A percentile compares a stretch with the other conserved stretches of the same genome.
phyloP scores from a whole-genome alignment of 2,329 filamentous ascomycete genomes.

The Fusarium buxicola region DNA sequence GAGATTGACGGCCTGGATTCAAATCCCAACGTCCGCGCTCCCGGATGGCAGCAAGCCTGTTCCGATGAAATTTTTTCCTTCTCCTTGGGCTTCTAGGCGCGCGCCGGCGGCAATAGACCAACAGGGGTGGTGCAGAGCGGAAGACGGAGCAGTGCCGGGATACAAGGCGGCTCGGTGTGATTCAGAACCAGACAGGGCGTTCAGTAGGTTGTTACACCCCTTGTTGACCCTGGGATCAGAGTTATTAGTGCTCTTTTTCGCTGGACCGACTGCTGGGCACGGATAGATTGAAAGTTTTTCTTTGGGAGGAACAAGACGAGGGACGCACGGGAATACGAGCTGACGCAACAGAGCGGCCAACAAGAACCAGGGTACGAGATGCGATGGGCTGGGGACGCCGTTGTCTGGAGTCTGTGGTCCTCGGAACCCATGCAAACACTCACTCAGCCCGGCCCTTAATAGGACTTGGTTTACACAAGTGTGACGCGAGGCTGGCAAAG shows the following conservation, averaged over 20 bases:
- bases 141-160: constrained; percentile 13
- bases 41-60: constrained; percentile 44
- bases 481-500: constrained; percentile 40
- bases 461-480: constrained; percentile 34
- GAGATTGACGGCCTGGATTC: constrained; percentile 50
- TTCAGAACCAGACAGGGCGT: constrained; percentile 40
- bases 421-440: constrained; percentile 34
- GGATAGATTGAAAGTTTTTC: constrained; percentile 12
- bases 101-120: constrained; percentile 45
- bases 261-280: constrained; percentile 1
- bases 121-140: constrained; percentile 29
- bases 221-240: constrained; percentile 20
- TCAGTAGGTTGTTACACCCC: constrained; percentile 43
- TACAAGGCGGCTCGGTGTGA: constrained; percentile 45
- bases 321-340: constrained; percentile 44
- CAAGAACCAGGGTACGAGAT: constrained; percentile 25
- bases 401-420: constrained; percentile 30
- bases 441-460: constrained; percentile 34
- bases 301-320: constrained; percentile 7
- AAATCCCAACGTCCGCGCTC: constrained; percentile 44
- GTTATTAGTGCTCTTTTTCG: constrained; percentile 22
- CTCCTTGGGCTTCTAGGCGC: constrained; percentile 47
- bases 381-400: constrained; percentile 23
- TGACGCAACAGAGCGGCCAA: constrained; percentile 38
- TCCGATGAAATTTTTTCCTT: constrained; percentile 49